Percentiles rank a stretch among this genome's conserved stretches.
Evolutionary conservation across 1,139 yeast genomes (phyloP).

Genomic region (Debaryomyces coudertii): DNA sequence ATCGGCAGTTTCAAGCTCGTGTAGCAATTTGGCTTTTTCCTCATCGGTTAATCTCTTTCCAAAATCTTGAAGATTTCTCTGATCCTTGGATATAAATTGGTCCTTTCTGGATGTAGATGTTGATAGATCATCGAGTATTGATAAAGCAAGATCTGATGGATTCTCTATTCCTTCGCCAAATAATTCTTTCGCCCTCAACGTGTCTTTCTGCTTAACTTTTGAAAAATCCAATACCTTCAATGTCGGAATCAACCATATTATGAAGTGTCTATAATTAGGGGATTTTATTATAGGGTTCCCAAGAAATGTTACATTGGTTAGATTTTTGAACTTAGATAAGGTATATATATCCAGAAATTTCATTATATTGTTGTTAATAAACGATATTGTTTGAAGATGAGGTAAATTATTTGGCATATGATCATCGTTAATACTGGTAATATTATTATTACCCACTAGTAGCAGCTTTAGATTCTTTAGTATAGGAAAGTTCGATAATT

Average conservation of each 20-base stretch:
- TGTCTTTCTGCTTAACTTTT: slow-evolving; percentile 60
- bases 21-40: slow-evolving; percentile 54
- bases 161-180: slow-evolving; percentile 40
- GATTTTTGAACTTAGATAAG: slow-evolving; percentile 34
- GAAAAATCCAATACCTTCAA: slow-evolving; percentile 68
- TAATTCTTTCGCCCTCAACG: slow-evolving; percentile 42
- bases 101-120: background rate
- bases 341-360: slow-evolving; percentile 43
- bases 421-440: slow-evolving; percentile 35
- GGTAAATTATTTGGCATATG: slow-evolving; percentile 37
- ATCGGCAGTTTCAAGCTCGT: slow-evolving; percentile 61
- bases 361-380: slow-evolving; percentile 54
- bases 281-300: slow-evolving; percentile 64
- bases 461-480: slow-evolving; percentile 50
- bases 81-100: slow-evolving; percentile 5
- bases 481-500: slow-evolving; percentile 55
- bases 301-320: slow-evolving; percentile 53
- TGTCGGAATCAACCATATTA: slow-evolving; percentile 66
- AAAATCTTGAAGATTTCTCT: slow-evolving; percentile 4
- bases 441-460: slow-evolving; percentile 61
- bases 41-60: slow-evolving; percentile 49
- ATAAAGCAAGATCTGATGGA: slow-evolving; percentile 12
- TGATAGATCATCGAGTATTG: slow-evolving; percentile 1
- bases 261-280: slow-evolving; percentile 61
- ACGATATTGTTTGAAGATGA: slow-evolving; percentile 50